A percentile compares a stretch with the other conserved stretches of the same genome.
Conservation (phyloP, 2,329 filamentous ascomycete genomes). For the Fusarium lateritium region DNA sequence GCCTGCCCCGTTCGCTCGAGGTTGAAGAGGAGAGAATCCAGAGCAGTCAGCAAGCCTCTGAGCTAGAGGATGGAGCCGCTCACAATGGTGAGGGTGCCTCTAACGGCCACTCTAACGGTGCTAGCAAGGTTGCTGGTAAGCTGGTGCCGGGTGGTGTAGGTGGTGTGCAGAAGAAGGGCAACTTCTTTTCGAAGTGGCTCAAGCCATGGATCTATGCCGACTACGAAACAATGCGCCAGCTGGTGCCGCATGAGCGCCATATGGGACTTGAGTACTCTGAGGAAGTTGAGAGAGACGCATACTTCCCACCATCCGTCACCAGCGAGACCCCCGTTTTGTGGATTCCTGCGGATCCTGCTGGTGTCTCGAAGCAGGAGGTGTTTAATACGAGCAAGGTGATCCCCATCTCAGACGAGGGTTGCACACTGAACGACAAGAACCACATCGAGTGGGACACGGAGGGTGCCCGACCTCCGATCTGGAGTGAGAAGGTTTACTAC, state of each 20-base stretch:
- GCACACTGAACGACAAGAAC: slow-evolving; percentile 76
- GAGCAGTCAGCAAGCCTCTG: slow-evolving; percentile 49
- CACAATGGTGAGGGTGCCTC: slow-evolving; percentile 29
- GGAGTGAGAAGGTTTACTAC: slow-evolving; percentile 62
- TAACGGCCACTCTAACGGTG: slow-evolving; percentile 22
- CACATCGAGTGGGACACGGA: slow-evolving; percentile 60
- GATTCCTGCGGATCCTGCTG: slow-evolving; percentile 80
- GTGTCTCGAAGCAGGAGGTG: slow-evolving; percentile 80
- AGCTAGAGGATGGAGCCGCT: slow-evolving; percentile 41
- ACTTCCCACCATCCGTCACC: slow-evolving; percentile 78
- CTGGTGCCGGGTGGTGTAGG: slow-evolving; percentile 42
- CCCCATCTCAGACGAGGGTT: slow-evolving; percentile 80
- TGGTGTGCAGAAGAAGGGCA: slow-evolving; percentile 62
- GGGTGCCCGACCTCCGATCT: slow-evolving; percentile 60
- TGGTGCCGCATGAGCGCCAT: slow-evolving; percentile 74
- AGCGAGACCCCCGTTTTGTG: slow-evolving; percentile 76
- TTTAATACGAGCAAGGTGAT: slow-evolving; percentile 76
- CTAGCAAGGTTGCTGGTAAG: slow-evolving; percentile 39
- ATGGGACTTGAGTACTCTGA: slow-evolving; percentile 69
- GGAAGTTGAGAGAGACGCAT: slow-evolving; percentile 76
- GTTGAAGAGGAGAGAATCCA: slow-evolving; percentile 60
- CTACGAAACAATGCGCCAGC: slow-evolving; percentile 78
- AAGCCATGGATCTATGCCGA: slow-evolving; percentile 83
- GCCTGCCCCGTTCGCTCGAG: slow-evolving; percentile 74
- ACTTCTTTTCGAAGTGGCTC: slow-evolving; percentile 72